Evolutionary conservation across 768 basidiomycete species (phyloP).

Genomic region (Pleurotus ostreatus): DNA sequence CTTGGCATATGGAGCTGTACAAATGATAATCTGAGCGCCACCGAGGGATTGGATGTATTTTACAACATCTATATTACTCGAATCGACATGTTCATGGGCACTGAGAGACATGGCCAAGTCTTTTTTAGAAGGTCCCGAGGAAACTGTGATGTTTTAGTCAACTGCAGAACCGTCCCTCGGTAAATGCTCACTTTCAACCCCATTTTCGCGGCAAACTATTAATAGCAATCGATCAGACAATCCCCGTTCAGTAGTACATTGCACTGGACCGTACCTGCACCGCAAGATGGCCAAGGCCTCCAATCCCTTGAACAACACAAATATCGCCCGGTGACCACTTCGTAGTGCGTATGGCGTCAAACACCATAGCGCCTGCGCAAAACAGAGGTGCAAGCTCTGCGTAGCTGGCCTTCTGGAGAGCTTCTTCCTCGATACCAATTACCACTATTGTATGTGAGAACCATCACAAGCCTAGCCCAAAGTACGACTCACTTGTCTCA

Average conservation of each 20-base stretch:
- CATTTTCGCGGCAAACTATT: constrained; percentile 7
- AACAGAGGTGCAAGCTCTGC: constrained; percentile 9
- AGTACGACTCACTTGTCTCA: constrained; percentile 1
- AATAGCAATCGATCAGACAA: neutral
- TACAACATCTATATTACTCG: constrained; percentile 4
- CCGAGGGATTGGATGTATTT: constrained; percentile 9
- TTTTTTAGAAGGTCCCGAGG: constrained; percentile 5
- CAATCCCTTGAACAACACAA: constrained; percentile 10
- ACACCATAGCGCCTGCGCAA: constrained; percentile 7
- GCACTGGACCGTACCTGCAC: neutral
- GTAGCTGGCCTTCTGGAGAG: constrained; percentile 3
- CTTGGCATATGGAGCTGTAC: constrained; percentile 8
- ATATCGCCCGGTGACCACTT: constrained; percentile 9
- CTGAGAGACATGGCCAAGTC: constrained; percentile 2
- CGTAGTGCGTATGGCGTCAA: constrained; percentile 3
- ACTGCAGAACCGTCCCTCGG: too few species aligned
- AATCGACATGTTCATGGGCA: constrained; percentile 5
- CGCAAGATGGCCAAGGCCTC: constrained; percentile 9
- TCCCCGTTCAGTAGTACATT: neutral
- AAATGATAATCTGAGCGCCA: constrained; percentile 6
- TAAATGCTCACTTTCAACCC: constrained; percentile 1
- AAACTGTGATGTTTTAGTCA: neutral
- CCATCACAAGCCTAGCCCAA: neutral
- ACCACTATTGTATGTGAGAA: neutral
- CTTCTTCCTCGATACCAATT: constrained; percentile 5